Evolutionary conservation across 169 alveolate genomes (phyloP).

Genomic region (Neospora caninum): DNA sequence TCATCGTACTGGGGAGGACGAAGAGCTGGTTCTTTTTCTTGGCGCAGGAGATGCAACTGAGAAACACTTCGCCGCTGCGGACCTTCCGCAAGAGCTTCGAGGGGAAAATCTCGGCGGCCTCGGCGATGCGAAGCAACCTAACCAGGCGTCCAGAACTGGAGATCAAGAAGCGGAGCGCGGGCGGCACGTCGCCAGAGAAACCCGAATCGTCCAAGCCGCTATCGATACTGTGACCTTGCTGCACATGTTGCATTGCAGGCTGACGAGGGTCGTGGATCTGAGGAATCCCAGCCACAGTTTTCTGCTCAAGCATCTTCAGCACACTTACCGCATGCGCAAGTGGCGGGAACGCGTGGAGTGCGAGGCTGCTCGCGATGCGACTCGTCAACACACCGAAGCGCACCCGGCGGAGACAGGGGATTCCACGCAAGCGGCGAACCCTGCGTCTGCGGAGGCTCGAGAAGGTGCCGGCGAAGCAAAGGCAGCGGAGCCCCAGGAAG

Average conservation of each 20-base stretch:
- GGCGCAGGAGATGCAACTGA: not conserved
- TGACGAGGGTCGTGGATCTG: not conserved
- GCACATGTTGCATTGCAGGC: not conserved
- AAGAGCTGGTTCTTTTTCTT: not conserved
- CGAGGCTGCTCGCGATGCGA: not conserved
- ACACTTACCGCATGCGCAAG: not conserved
- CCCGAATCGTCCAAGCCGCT: not conserved
- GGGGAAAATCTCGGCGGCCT: not conserved
- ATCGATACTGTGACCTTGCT: not conserved
- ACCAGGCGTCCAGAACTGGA: not conserved
- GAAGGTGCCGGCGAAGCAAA: not conserved
- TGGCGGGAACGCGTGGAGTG: not conserved
- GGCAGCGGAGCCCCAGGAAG: not conserved
- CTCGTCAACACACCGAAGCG: not conserved
- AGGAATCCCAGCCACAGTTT: not conserved
- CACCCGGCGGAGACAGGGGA: no score
- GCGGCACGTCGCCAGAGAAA: not conserved
- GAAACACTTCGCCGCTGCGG: no score
- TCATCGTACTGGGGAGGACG: not conserved
- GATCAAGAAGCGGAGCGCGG: no score
- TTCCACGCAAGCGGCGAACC: no score
- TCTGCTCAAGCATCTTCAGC: not conserved
- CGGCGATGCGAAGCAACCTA: not conserved
- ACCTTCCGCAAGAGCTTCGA: not conserved
- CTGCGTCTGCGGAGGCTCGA: not conserved